Evolutionary conservation across 768 basidiomycete species (phyloP).

Genomic region (Leccinum ochraceum): DNA sequence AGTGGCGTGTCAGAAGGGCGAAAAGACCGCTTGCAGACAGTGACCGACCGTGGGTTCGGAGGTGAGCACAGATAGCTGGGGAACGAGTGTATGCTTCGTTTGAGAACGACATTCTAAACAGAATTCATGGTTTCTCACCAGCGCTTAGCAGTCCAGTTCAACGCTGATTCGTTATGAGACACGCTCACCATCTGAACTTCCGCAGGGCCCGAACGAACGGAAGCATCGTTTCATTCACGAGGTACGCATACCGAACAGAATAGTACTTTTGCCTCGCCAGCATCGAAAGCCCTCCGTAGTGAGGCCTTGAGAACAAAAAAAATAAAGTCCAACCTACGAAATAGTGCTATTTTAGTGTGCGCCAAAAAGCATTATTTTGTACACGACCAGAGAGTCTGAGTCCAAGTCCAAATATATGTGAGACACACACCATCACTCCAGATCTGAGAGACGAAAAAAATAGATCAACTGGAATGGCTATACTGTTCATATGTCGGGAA

Average conservation of each 20-base stretch:
- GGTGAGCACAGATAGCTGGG: slow-evolving; percentile 53
- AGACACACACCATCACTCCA: too few relatives aligned
- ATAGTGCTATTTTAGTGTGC: too few relatives aligned
- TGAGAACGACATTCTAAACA: background rate
- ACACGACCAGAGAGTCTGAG: too few relatives aligned
- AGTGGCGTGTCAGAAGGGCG: background rate
- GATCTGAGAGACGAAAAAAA: too few relatives aligned
- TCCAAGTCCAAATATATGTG: too few relatives aligned
- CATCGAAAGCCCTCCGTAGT: slow-evolving; percentile 42
- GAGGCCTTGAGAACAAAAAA: too few relatives aligned
- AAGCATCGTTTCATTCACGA: slow-evolving; percentile 44
- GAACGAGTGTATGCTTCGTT: slow-evolving; percentile 34
- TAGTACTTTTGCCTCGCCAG: slow-evolving; percentile 43
- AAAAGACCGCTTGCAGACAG: slow-evolving; percentile 11
- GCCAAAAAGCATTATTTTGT: too few relatives aligned
- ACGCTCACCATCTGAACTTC: slow-evolving; percentile 42
- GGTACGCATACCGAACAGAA: slow-evolving; percentile 49
- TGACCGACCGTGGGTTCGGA: slow-evolving; percentile 53
- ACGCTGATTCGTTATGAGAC: slow-evolving; percentile 58
- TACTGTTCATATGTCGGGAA: too few relatives aligned
- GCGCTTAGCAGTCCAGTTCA: slow-evolving; percentile 68
- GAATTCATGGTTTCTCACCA: slow-evolving; percentile 39
- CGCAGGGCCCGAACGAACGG: slow-evolving; percentile 49
- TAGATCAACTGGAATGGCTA: too few relatives aligned
- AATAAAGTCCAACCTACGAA: too few relatives aligned